These are phyloP conservation scores for Hypoxylon intermedium DNA, from an alignment of 495 filamentous ascomycete genomes.

Conservation along the genomic window DNA sequence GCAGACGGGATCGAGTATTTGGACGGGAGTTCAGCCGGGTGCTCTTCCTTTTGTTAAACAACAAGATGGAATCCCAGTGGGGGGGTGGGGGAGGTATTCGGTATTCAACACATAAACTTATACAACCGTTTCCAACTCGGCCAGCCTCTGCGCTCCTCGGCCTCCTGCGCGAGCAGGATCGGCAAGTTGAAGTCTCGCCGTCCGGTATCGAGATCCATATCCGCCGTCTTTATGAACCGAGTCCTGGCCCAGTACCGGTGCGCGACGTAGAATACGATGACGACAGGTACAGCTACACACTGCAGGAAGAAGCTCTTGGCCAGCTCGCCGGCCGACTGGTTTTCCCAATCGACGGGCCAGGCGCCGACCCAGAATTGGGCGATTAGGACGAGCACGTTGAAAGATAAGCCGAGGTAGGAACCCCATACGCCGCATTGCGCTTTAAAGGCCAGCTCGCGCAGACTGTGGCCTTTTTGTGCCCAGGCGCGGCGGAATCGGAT, in stretches of 20 bases:
- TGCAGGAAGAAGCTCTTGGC: constrained; percentile 74
- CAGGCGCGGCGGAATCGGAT: constrained; percentile 91
- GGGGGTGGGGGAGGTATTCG: neutral
- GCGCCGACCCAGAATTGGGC: constrained; percentile 95
- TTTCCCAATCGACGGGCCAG: constrained; percentile 70
- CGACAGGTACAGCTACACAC: constrained; percentile 86
- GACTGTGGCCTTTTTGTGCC: constrained; percentile 69
- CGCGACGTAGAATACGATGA: constrained; percentile 72
- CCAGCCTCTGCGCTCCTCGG: constrained; percentile 73
- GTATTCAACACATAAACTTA: constrained; percentile 55
- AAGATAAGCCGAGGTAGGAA: constrained; percentile 80
- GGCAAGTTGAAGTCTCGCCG: constrained; percentile 82
- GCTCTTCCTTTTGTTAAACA: too few species aligned
- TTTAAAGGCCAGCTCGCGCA: constrained; percentile 79
- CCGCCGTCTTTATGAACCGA: constrained; percentile 63
- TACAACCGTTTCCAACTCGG: constrained; percentile 86
- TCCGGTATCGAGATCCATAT: constrained; percentile 92
- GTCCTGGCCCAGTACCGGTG: constrained; percentile 85
- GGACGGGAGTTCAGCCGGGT: too few species aligned
- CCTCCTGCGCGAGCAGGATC: constrained; percentile 77
- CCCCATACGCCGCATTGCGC: constrained; percentile 82
- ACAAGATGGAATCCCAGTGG: neutral
- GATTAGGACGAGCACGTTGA: constrained; percentile 82
- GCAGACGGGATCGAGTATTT: too few species aligned
- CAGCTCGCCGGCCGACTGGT: constrained; percentile 50